Evolutionary conservation across 768 basidiomycete species (phyloP), one percentile per base, ranked within the genome.

Genomic region (Galerina marginata): DNA sequence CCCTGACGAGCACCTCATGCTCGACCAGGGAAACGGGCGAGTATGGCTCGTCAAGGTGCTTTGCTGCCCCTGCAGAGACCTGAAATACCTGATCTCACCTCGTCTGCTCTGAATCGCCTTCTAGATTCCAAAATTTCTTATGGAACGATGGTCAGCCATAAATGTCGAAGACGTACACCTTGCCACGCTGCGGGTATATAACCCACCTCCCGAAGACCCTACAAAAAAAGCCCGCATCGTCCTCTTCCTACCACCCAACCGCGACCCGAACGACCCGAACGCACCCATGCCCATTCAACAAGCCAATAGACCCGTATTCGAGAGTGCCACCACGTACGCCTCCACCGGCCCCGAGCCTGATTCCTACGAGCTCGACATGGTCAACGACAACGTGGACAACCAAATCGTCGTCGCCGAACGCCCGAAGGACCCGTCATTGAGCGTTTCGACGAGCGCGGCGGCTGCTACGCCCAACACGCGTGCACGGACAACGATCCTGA

Each of bases 11-110:
- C 82, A 86, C 47, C 79, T 95, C n/a, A 89, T 92, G 83, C 76
- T 92, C 38, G 86, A 90, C 71, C 83, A 87, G 61, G 88, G 88
- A 16, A 85, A 86, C 49, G 89, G 92, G 47, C 77, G 86, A 62
- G 89, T 93, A 15, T 95, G 92, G 93, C 79, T 93, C 44, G 91
- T 93, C 69, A 93, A 93, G 85, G 92, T 92, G 65, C 65, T 80
- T 72, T 38, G 55, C 56, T n/a, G 5, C 26, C 45, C 23, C 11
- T 3, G 25, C 15, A 26, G 16, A 38, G 15, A 12, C 42, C 46
- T 62, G 56, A 54, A 45, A 45, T 45, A 39, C 16, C 20, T 43
- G 44, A 14, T 38, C 33, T 58, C 46, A 23, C 47, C 48, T 47
- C 43, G 54, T 33, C 54, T 36, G 6, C 9, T 58, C 50, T 54